These are phyloP conservation scores for Cenchrus fungigraminus DNA, from an alignment of 176 grass and related monocot genomes.

Conservation along the genomic window DNA sequence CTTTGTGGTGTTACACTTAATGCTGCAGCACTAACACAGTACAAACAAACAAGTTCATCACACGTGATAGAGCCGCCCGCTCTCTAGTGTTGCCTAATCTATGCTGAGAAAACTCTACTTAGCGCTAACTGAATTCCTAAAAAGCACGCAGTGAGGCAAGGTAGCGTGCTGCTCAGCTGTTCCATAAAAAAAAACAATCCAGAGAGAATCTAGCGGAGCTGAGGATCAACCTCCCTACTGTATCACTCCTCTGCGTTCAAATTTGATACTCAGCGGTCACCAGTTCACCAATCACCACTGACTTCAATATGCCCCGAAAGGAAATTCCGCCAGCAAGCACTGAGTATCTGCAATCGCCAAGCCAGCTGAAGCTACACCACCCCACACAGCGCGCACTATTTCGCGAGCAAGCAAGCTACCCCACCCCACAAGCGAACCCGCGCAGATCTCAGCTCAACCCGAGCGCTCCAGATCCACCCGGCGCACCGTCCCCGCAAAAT, in stretches of 20 bases:
- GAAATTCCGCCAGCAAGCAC: background rate
- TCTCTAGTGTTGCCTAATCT: slow-evolving; percentile 6
- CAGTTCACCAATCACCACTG: background rate
- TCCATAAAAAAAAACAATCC: background rate
- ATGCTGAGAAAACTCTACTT: background rate
- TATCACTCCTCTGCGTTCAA: background rate
- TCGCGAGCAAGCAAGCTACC: background rate
- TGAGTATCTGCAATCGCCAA: background rate
- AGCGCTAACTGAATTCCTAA: background rate
- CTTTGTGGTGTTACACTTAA: background rate
- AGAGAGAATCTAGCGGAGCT: background rate
- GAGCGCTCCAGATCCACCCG: slow-evolving; percentile 39
- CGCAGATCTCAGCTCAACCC: slow-evolving; percentile 38
- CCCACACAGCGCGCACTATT: background rate
- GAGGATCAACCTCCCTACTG: slow-evolving; percentile 14
- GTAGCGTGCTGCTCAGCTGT: background rate
- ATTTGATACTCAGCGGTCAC: background rate
- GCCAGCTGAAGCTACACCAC: background rate
- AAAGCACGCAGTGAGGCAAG: background rate
- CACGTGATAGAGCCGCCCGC: background rate
- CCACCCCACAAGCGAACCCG: background rate
- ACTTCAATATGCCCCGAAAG: background rate
- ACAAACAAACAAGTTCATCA: slow-evolving; percentile 5
- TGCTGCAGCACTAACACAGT: background rate
- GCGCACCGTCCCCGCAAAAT: background rate